Base-by-base conservation (phyloP, 345 rosid genomes). In the Murraya paniculata region DNA sequence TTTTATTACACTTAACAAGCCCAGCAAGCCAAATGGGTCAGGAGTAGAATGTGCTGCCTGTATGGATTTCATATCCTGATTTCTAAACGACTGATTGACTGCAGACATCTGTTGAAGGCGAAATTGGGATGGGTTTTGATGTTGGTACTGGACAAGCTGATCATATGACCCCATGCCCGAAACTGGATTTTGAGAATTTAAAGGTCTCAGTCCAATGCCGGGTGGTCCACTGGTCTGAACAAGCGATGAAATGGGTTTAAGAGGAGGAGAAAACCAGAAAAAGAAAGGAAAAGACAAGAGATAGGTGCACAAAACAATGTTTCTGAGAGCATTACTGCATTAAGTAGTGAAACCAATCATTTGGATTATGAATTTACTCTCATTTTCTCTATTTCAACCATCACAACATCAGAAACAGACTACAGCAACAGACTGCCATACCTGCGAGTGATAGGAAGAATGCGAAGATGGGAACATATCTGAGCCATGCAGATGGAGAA, bases 51-150 rank as follows among this genome's bases (percentile, higher is more conserved):
- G 98, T 57, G 88, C 68, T 9, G 80, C 77, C 75, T 87, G 95
- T 87, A 86, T 79, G 56, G 94, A 81, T 84, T 91, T 90, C 84
- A 94, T 79, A 82, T 93, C 94, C 79, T 90, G 89, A 82, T 94
- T 97, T 91, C 97, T 90, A 81, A 84, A 93, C 72, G 98, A 84
- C 77, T 96, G 99, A 85, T 88, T 94, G 69, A 88, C 89, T 2
- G 97, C 87, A 18, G 99, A 85, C 89, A 96, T 87, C 77, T 92
- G 99, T 83, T 92, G 98, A 48, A 91, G 83, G 31, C 95, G 95
- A 79, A 94, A 91, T 84, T 94, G 99, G 33, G 99, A 88, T 67
- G 86, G 98, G 80, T 89, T 91, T 73, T 86, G 99, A 79, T 89
- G 96, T 81, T 91, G 98, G 86, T 90, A 92, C 75, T 96, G 98